Evolutionary conservation across 2,329 filamentous ascomycete genomes (phyloP).

Genomic region (Alternaria brassicicola): DNA sequence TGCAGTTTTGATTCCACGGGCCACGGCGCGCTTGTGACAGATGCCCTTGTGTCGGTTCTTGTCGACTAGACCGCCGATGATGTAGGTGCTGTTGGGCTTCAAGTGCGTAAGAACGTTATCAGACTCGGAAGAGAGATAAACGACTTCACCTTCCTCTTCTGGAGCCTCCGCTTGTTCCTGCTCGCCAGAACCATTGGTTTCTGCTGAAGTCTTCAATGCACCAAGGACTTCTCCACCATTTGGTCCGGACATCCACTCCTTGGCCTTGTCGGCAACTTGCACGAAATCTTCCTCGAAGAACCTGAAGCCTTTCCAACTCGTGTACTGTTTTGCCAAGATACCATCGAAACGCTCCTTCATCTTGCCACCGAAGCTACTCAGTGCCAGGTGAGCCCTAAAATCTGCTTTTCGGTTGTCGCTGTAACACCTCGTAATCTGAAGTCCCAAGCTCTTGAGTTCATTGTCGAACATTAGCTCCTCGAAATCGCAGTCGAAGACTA

Average conservation of each 20-base stretch:
- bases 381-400: conserved; percentile 72
- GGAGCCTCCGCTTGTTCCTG: conserved; percentile 10
- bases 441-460: conserved; percentile 80
- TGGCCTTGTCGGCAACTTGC: conserved; percentile 68
- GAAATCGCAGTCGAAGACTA: conserved; percentile 91
- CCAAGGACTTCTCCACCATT: conserved; percentile 66
- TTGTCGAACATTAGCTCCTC: conserved; percentile 87
- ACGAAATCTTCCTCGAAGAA: conserved; percentile 79
- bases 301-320: conserved; percentile 77
- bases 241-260: conserved; percentile 67
- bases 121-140: conserved; percentile 94
- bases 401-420: conserved; percentile 78
- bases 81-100: conserved; percentile 87
- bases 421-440: conserved; percentile 86
- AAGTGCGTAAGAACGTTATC: conserved; percentile 80
- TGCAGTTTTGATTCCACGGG: conserved; percentile 80
- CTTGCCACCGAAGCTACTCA: conserved; percentile 78
- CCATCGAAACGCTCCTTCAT: conserved; percentile 82
- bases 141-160: conserved; percentile 62
- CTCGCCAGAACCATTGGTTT: conserved; percentile 52
- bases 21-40: conserved; percentile 81
- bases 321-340: conserved; percentile 71
- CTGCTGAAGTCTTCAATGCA: conserved; percentile 53
- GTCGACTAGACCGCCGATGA: conserved; percentile 93
- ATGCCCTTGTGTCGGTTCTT: conserved; percentile 95